Evolutionary conservation across 2,329 filamentous ascomycete genomes (phyloP).

Genomic region (Penicillium sp.): DNA sequence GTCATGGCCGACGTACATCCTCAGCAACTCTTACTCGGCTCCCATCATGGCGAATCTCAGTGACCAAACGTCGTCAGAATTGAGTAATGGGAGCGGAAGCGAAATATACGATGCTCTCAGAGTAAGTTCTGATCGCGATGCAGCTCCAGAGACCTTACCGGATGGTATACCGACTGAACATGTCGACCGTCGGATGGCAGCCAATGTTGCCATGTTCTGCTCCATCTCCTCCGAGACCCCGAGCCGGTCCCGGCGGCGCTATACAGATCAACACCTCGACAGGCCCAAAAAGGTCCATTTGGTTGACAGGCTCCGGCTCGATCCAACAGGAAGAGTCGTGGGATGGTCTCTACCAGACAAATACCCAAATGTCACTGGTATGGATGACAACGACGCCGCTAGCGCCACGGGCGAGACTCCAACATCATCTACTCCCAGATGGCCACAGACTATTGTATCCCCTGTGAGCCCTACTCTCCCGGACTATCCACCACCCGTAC

Average conservation of each 20-base stretch:
- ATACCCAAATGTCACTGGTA: slow-evolving; percentile 22
- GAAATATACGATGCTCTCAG: slow-evolving; percentile 45
- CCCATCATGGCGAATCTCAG: background rate
- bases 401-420: slow-evolving; percentile 22
- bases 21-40: background rate
- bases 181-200: slow-evolving; percentile 30
- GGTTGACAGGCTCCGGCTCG: background rate
- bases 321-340: background rate
- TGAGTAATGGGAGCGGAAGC: slow-evolving; percentile 42
- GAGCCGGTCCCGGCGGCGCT: background rate
- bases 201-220: slow-evolving; percentile 37
- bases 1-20: background rate
- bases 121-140: slow-evolving; percentile 33
- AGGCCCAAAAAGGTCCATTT: background rate
- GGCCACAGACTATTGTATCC: slow-evolving; percentile 30
- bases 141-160: slow-evolving; percentile 14
- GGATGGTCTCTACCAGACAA: background rate
- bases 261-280: background rate
- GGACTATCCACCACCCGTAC: slow-evolving; percentile 42
- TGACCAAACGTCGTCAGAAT: slow-evolving; percentile 22
- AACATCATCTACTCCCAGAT: slow-evolving; percentile 25
- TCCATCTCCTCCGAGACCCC: slow-evolving; percentile 21
- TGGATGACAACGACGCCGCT: slow-evolving; percentile 34
- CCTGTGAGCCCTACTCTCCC: slow-evolving; percentile 41
- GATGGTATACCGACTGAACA: slow-evolving; percentile 17